These are phyloP conservation scores for Penicillium cinerascens DNA, from an alignment of 495 filamentous ascomycete species.

Conservation along the genomic window DNA sequence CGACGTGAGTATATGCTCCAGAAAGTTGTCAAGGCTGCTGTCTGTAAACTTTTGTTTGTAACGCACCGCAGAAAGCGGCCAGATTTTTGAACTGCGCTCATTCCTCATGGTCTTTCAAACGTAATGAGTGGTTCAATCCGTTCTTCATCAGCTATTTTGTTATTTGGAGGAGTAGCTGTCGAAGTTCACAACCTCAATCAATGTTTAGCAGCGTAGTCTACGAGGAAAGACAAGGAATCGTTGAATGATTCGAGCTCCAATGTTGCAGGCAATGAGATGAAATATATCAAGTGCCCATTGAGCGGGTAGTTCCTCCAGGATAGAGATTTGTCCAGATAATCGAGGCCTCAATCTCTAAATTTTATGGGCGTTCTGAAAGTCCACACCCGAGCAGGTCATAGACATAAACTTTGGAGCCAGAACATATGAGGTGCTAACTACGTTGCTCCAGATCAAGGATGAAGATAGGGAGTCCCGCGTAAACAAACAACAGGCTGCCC, in stretches of 20 bases:
- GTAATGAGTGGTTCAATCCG: slow-evolving; percentile 7
- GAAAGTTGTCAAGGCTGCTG: slow-evolving; percentile 2
- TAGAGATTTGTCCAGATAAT: slow-evolving; percentile 9
- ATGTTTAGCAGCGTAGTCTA: slow-evolving; percentile 3
- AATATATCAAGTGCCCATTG: slow-evolving; percentile 2
- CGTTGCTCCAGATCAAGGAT: slow-evolving; percentile 12
- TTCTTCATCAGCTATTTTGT: slow-evolving; percentile 11
- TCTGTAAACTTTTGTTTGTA: slow-evolving; percentile 5
- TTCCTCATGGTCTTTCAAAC: background rate
- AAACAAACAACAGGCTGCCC: slow-evolving; percentile 6
- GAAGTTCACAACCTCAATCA: slow-evolving; percentile 13
- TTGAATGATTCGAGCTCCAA: slow-evolving; percentile 12
- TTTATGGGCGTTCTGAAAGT: slow-evolving; percentile 9
- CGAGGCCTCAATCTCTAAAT: slow-evolving; percentile 8
- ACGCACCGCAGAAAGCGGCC: slow-evolving; percentile 7
- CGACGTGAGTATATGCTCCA: slow-evolving; percentile 11
- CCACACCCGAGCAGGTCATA: slow-evolving; percentile 16
- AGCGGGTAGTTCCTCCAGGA: slow-evolving; percentile 6
- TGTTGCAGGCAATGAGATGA: slow-evolving; percentile 11
- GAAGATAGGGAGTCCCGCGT: slow-evolving; percentile 14
- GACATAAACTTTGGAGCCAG: slow-evolving; percentile 7
- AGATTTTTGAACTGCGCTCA: slow-evolving; percentile 7
- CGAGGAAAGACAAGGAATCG: slow-evolving; percentile 8
- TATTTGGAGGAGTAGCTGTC: slow-evolving; percentile 15
- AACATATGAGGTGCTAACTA: background rate